phyloP scores from a whole-genome alignment of 2,329 filamentous ascomycete species.

The Colletotrichum sp. region DNA sequence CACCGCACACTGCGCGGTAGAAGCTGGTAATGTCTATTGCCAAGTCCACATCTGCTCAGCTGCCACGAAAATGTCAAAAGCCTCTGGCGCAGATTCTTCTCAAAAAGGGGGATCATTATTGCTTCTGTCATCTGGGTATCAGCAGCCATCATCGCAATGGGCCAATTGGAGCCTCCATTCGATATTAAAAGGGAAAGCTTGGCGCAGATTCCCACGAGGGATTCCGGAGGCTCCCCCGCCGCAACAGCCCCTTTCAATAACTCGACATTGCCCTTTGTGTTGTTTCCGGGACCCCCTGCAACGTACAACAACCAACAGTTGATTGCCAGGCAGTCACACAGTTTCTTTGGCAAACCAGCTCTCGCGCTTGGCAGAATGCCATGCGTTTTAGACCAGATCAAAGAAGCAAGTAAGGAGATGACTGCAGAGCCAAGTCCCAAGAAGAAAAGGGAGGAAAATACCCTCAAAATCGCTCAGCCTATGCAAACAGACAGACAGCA shows the following conservation, averaged over 20 bases:
- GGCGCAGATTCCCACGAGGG: background rate
- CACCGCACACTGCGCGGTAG: background rate
- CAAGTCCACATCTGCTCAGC: background rate
- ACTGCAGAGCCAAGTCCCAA: background rate
- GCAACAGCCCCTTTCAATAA: background rate
- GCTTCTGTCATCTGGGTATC: background rate
- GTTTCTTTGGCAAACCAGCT: background rate
- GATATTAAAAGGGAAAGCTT: background rate
- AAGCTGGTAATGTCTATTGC: background rate
- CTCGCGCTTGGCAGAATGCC: background rate
- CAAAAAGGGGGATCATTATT: background rate
- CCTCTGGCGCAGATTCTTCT: background rate
- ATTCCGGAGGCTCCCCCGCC: constrained; percentile 10
- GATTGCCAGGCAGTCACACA: background rate
- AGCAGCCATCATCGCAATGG: background rate
- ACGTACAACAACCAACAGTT: background rate
- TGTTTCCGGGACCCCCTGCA: background rate
- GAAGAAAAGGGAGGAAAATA: background rate
- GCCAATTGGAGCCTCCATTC: background rate
- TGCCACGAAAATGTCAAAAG: background rate
- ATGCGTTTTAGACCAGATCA: background rate
- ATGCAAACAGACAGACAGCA: background rate
- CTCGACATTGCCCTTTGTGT: background rate
- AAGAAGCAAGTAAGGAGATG: background rate
- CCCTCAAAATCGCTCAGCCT: background rate